Conservation (phyloP, 345 rosid genomes). For the Heritiera littoralis region DNA sequence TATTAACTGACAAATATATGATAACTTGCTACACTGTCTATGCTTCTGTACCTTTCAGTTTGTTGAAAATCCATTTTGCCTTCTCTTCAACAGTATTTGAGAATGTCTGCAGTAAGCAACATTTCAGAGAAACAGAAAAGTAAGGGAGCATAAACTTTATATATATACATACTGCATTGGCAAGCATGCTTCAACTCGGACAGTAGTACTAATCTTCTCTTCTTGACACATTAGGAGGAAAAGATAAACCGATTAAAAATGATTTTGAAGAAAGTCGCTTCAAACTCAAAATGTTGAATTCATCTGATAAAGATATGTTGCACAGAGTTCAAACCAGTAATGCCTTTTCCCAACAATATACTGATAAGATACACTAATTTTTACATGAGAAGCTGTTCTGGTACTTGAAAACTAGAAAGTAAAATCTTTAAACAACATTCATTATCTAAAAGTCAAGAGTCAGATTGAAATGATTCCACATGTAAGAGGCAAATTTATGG, state of each 20-base stretch:
- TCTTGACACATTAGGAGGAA: not conserved
- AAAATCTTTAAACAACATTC: not conserved
- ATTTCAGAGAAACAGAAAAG: conserved; percentile 2
- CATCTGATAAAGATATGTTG: not conserved
- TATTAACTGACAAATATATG: not conserved
- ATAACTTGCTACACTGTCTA: not conserved
- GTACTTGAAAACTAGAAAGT: not conserved
- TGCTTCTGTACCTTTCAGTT: conserved; percentile 68
- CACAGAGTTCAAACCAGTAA: not conserved
- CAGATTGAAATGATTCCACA: not conserved
- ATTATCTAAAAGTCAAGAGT: not conserved
- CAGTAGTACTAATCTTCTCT: not conserved
- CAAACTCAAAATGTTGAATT: not conserved
- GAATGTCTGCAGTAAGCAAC: conserved; percentile 54
- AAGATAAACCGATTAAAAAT: not conserved
- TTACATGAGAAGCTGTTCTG: not conserved
- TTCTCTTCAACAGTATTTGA: conserved; percentile 94
- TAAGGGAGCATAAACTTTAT: conserved; percentile 11
- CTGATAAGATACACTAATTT: not conserved
- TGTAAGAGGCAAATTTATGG: not conserved
- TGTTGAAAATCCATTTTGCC: conserved; percentile 97
- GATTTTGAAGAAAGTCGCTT: not conserved
- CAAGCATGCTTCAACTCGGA: not conserved
- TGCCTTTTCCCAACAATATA: not conserved
- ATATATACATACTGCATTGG: not conserved